Conservation (phyloP, 1,139 yeast genomes). For the Candida sojae region DNA sequence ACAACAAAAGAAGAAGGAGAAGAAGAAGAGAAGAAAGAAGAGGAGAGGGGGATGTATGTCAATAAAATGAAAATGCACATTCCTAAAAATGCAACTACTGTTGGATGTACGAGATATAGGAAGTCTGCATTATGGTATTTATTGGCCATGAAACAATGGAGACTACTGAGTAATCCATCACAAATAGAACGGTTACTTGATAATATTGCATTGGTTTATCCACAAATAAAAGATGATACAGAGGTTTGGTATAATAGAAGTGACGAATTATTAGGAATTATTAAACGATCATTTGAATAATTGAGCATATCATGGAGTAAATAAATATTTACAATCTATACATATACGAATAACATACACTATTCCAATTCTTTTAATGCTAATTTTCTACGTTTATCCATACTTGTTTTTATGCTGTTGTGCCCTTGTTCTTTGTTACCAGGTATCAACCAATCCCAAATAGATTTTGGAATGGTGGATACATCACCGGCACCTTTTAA, state of each 20-base stretch:
- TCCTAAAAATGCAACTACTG: conserved; percentile 35
- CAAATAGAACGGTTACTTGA: conserved; percentile 27
- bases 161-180: conserved; percentile 25
- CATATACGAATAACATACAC: neutral
- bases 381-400: conserved; percentile 45
- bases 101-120: conserved; percentile 62
- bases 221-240: conserved; percentile 16
- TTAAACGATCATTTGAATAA: conserved; percentile 21
- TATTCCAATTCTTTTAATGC: conserved; percentile 45
- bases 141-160: conserved; percentile 77
- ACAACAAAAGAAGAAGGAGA: conserved; percentile 12
- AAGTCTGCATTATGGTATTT: conserved; percentile 81
- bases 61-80: conserved; percentile 42
- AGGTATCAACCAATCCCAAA: conserved; percentile 29
- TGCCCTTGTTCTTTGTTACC: conserved; percentile 14
- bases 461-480: conserved; percentile 26
- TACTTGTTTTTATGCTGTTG: conserved; percentile 21
- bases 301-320: conserved; percentile 2
- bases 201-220: conserved; percentile 27
- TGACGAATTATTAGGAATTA: conserved; percentile 31
- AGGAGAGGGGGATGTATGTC: conserved; percentile 32
- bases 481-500: conserved; percentile 42
- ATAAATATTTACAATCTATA: neutral
- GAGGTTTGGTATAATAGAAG: conserved; percentile 40
- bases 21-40: conserved; percentile 20